Evolutionary conservation across 495 filamentous ascomycete species (phyloP).

Genomic region (Aspergillus sclerotiicarbonarius): DNA sequence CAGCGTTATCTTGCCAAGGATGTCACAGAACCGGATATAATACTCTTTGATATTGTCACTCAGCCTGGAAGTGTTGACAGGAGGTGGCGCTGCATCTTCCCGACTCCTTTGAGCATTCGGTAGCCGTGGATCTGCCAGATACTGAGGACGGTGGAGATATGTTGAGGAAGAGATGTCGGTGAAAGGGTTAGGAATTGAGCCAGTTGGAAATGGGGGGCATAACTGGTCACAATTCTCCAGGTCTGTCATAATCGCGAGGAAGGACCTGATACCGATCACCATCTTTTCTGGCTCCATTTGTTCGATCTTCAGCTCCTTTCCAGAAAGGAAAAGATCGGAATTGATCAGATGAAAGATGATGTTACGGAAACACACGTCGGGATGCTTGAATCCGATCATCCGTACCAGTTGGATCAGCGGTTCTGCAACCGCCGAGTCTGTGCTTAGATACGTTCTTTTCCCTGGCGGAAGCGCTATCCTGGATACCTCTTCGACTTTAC

Average conservation of each 20-base stretch:
- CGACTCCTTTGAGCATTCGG: constrained; percentile 36
- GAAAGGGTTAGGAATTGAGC: constrained; percentile 46
- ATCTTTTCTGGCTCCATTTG: constrained; percentile 95
- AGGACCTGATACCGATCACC: constrained; percentile 91
- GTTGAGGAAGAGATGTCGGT: constrained; percentile 34
- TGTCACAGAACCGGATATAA: constrained; percentile 88
- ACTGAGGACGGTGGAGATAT: constrained; percentile 38
- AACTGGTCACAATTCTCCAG: constrained; percentile 81
- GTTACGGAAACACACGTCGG: constrained; percentile 84
- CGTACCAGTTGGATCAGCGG: constrained; percentile 90
- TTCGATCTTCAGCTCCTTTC: constrained; percentile 81
- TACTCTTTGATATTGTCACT: constrained; percentile 75
- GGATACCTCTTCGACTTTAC: constrained; percentile 84
- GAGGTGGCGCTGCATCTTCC: constrained; percentile 49
- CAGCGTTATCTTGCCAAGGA: constrained; percentile 90
- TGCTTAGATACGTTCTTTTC: constrained; percentile 73
- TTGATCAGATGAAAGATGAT: constrained; percentile 96
- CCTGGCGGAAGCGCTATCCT: constrained; percentile 75
- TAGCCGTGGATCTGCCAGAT: constrained; percentile 37
- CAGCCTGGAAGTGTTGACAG: constrained; percentile 71
- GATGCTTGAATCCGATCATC: constrained; percentile 91
- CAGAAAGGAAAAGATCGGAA: constrained; percentile 74
- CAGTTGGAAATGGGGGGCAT: constrained; percentile 76
- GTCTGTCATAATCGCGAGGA: constrained; percentile 88
- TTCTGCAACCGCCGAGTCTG: constrained; percentile 77